Percentiles rank a stretch among this genome's conserved stretches.
Conservation (phyloP, 176 grass and related monocot genomes). For the Tillandsia fasciculata region DNA sequence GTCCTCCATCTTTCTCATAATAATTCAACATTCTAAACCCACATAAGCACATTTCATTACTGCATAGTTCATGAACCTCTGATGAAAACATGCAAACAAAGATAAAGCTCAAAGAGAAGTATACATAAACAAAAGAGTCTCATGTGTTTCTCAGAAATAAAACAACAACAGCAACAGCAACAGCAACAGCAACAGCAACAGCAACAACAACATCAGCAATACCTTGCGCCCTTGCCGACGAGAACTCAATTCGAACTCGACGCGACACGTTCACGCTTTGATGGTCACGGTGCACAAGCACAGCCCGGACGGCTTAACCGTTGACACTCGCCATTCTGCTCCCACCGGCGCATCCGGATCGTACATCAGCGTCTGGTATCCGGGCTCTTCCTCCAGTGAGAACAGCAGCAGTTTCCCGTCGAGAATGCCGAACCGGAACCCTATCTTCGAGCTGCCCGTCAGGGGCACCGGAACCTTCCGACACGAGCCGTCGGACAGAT, state of each 20-base stretch:
- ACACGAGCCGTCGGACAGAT: constrained; percentile 37
- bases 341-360: constrained; percentile 36
- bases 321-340: constrained; percentile 43
- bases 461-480: constrained; percentile 34
- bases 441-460: constrained; percentile 32
- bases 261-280: constrained; percentile 26
- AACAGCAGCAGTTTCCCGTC: constrained; percentile 47
- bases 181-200: neutral
- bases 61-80: no score
- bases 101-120: no score
- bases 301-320: constrained; percentile 28
- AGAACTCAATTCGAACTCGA: neutral
- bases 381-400: constrained; percentile 35
- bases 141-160: no score
- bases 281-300: constrained; percentile 63
- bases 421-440: constrained; percentile 46
- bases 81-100: no score
- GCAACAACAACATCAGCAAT: neutral
- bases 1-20: no score
- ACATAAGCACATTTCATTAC: no score
- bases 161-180: neutral
- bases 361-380: constrained; percentile 39
- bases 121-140: no score
- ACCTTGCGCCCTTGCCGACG: neutral
- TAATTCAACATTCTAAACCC: no score